Evolutionary conservation across 352 stramenopile genomes (phyloP).

Genomic region (Phytopythium helicoides): DNA sequence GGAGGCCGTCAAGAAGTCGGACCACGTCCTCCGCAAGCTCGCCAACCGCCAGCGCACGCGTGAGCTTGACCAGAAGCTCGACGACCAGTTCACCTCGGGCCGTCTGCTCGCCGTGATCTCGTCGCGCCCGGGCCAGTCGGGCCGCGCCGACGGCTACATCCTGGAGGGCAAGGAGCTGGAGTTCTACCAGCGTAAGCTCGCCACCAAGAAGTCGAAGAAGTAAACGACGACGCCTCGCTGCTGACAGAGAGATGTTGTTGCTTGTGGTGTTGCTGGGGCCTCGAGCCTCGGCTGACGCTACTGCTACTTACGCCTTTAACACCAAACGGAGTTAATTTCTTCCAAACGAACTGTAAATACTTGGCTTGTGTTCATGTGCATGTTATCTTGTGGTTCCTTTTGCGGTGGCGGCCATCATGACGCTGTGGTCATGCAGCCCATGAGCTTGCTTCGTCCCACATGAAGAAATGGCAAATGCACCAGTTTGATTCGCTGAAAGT

Average conservation of each 20-base stretch:
- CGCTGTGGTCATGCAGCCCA: no score
- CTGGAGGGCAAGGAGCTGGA: slow-evolving; percentile 99
- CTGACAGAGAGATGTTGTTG: slow-evolving; percentile 4
- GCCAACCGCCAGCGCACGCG: slow-evolving; percentile 91
- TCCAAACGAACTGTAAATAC: slow-evolving; percentile 17
- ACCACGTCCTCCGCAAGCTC: slow-evolving; percentile 94
- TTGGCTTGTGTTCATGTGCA: neutral
- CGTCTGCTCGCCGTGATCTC: slow-evolving; percentile 97
- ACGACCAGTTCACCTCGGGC: slow-evolving; percentile 97
- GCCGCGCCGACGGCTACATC: slow-evolving; percentile 98
- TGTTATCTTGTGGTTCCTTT: neutral
- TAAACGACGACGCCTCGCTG: slow-evolving; percentile 39
- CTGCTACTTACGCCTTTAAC: slow-evolving; percentile 22
- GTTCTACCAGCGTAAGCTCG: slow-evolving; percentile 99
- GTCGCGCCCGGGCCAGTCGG: slow-evolving; percentile 97
- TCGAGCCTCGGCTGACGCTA: neutral
- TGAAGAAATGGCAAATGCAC: no score
- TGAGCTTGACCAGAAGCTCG: slow-evolving; percentile 92
- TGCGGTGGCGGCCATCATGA: no score
- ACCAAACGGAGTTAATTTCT: slow-evolving; percentile 50
- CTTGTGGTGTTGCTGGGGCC: neutral
- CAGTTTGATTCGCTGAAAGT: no score
- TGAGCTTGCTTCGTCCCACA: no score
- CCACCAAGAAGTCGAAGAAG: slow-evolving; percentile 99
- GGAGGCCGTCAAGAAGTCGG: slow-evolving; percentile 91